A percentile compares a stretch with the other conserved stretches of the same genome.
Conservation (phyloP, 805 yeast species). For the Starmerella davenportii region DNA sequence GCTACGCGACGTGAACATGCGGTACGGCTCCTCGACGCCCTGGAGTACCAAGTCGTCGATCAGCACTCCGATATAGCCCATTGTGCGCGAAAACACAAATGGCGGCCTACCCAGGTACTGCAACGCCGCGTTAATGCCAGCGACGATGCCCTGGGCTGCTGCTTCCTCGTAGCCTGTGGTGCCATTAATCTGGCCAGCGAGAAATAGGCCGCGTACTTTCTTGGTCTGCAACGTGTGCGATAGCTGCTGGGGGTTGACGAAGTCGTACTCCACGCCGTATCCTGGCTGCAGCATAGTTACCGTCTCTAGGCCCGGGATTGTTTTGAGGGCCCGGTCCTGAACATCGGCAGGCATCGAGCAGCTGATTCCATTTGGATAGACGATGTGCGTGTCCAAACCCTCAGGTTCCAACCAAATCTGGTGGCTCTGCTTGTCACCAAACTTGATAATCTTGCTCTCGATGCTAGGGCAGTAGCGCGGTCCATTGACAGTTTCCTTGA, state of each 20-base stretch:
- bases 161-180: constrained; percentile 99
- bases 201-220: constrained; percentile 50
- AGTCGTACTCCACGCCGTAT: constrained; percentile 97
- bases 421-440: constrained; percentile 59
- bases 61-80: constrained; percentile 82
- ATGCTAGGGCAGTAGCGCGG: constrained; percentile 96
- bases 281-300: constrained; percentile 88
- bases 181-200: constrained; percentile 97
- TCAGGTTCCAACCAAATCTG: constrained; percentile 94
- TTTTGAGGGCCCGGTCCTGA: constrained; percentile 51
- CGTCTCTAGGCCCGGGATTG: constrained; percentile 78
- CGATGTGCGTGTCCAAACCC: constrained; percentile 68
- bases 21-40: constrained; percentile 91
- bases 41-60: constrained; percentile 87
- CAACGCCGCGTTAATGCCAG: constrained; percentile 89
- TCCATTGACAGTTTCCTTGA: constrained; percentile 83
- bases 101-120: constrained; percentile 26
- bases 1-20: constrained; percentile 94
- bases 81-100: constrained; percentile 48
- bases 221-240: constrained; percentile 66
- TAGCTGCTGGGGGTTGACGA: constrained; percentile 82
- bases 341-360: constrained; percentile 92
- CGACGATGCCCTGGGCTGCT: constrained; percentile 87
- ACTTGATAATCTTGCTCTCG: constrained; percentile 71
- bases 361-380: constrained; percentile 92